Conservation (phyloP, 495 filamentous ascomycete species). For the Aspergillus cavernicola region DNA sequence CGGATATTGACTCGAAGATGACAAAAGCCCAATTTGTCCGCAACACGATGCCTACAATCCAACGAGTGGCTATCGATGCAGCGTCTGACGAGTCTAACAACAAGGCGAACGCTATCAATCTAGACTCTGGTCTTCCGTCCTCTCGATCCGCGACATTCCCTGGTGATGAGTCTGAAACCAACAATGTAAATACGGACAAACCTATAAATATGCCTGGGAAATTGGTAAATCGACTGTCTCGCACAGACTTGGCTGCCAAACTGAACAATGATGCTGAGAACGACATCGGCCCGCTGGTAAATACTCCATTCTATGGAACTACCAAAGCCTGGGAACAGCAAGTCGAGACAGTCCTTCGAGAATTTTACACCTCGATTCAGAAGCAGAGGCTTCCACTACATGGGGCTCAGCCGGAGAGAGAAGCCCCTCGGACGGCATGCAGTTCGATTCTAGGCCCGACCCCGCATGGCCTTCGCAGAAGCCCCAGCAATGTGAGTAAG, state of each 20-base stretch:
- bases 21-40: constrained; percentile 89
- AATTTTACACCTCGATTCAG: constrained; percentile 87
- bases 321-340: constrained; percentile 83
- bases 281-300: constrained; percentile 64
- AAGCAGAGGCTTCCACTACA: constrained; percentile 79
- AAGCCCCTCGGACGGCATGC: constrained; percentile 37
- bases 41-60: constrained; percentile 91
- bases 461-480: constrained; percentile 66
- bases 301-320: constrained; percentile 69
- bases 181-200: constrained; percentile 21
- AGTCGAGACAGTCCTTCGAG: constrained; percentile 83
- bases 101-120: too few species aligned
- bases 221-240: constrained; percentile 24
- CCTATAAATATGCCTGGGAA: constrained; percentile 15
- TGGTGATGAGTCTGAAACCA: constrained; percentile 17
- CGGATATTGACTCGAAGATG: constrained; percentile 96
- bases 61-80: constrained; percentile 66
- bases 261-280: constrained; percentile 28
- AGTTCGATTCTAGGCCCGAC: constrained; percentile 47
- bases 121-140: constrained; percentile 13
- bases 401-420: constrained; percentile 51
- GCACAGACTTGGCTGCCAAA: constrained; percentile 28
- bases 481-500: constrained; percentile 88
- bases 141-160: constrained; percentile 26
- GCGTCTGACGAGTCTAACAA: constrained; percentile 65